These are phyloP conservation scores for Filobasidium floriforme DNA, from an alignment of 768 basidiomycete genomes.

Conservation along the genomic window DNA sequence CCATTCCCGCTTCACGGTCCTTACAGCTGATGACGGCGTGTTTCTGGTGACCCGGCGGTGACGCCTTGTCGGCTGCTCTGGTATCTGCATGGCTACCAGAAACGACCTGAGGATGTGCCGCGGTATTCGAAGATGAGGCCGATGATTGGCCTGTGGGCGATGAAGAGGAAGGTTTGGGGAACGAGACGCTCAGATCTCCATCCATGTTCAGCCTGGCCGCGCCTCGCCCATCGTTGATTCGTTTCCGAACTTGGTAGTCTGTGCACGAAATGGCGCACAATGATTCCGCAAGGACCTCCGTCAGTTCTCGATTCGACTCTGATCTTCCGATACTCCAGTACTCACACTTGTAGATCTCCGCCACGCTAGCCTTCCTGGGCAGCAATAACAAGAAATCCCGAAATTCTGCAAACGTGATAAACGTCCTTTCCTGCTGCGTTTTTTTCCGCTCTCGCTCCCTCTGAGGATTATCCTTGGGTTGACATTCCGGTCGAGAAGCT, in stretches of 20 bases:
- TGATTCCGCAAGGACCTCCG: no score
- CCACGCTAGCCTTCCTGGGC: constrained; percentile 68
- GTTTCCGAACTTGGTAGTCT: constrained; percentile 46
- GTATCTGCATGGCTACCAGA: neutral
- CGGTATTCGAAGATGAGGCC: neutral
- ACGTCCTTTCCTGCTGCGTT: constrained; percentile 50
- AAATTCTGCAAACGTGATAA: constrained; percentile 74
- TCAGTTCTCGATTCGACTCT: no score
- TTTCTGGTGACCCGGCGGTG: neutral
- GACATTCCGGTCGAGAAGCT: constrained; percentile 9
- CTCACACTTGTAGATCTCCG: constrained; percentile 64
- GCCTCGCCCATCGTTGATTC: constrained; percentile 58
- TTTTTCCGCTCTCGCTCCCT: constrained; percentile 6
- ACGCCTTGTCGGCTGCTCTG: neutral
- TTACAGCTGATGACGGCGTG: constrained; percentile 8
- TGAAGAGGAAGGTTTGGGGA: constrained; percentile 30
- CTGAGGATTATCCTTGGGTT: constrained; percentile 7
- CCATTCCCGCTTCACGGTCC: constrained; percentile 8
- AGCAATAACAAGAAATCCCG: constrained; percentile 80
- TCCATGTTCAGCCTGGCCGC: constrained; percentile 79
- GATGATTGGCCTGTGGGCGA: neutral
- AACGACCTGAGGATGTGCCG: neutral
- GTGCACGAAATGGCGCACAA: neutral
- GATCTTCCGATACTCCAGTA: no score
- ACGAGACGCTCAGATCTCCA: constrained; percentile 53